Conservation (phyloP, 257 asterid species). For the Euphrasia confusa region DNA sequence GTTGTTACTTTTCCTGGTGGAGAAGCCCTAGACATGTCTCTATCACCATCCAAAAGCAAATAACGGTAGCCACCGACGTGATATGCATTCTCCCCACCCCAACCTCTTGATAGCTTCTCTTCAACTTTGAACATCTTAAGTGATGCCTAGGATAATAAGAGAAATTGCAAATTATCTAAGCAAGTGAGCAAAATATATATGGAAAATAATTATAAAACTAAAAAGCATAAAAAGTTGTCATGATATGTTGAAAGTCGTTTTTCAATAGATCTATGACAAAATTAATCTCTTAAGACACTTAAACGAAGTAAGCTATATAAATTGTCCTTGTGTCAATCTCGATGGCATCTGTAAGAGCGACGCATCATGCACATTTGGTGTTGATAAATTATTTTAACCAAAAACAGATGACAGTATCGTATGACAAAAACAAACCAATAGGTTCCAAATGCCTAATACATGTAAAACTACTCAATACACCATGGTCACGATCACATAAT, state of each 20-base stretch:
- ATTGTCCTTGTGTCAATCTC: not conserved
- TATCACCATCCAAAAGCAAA: conserved; percentile 81
- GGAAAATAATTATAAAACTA: not conserved
- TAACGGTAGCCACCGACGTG: conserved; percentile 95
- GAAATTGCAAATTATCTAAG: conserved; percentile 15
- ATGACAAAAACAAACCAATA: not conserved
- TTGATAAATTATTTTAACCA: conserved; percentile 5
- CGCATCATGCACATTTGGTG: not conserved
- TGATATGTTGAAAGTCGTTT: not conserved
- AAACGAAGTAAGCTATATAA: conserved; percentile 1
- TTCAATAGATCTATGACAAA: conserved; percentile 4
- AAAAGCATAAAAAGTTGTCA: not conserved
- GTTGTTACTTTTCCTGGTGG: conserved; percentile 98
- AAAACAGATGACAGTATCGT: not conserved
- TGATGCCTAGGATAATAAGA: conserved; percentile 52
- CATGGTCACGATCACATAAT: not conserved
- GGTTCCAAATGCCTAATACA: not conserved
- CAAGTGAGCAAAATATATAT: not conserved
- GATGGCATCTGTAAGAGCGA: not conserved
- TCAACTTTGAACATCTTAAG: conserved; percentile 68
- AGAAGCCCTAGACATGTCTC: conserved; percentile 74
- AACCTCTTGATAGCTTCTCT: conserved; percentile 93
- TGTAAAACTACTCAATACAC: not conserved
- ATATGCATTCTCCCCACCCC: conserved; percentile 99
- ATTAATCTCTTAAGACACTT: not conserved